Evolutionary conservation across 148 eudicot species (phyloP).

Genomic region (Chenopodium album): DNA sequence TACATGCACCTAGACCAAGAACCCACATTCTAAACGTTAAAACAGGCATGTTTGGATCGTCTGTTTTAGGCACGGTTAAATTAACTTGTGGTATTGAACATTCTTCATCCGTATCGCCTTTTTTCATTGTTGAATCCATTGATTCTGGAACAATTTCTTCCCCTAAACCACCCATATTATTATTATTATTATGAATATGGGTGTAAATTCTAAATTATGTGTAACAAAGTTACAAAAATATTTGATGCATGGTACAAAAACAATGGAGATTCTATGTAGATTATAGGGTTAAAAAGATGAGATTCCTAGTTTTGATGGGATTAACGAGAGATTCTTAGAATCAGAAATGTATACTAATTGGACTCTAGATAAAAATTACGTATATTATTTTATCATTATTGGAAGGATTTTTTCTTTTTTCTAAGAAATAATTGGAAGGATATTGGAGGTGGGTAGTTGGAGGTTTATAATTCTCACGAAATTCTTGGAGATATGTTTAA

Average conservation of each 20-base stretch:
- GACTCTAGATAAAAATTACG: neutral
- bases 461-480: neutral
- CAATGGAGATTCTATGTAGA: neutral
- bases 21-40: conserved; percentile 90
- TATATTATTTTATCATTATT: too few species aligned
- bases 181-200: neutral
- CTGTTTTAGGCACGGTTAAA: conserved; percentile 72
- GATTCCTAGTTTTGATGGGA: conserved; percentile 2
- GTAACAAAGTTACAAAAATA: neutral
- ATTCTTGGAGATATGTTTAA: neutral
- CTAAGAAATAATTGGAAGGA: neutral
- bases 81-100: conserved; percentile 62
- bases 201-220: neutral
- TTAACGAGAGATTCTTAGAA: neutral
- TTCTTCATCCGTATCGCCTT: conserved; percentile 2
- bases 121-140: neutral
- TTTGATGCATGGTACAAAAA: neutral
- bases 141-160: neutral
- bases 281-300: neutral
- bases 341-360: neutral
- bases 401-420: too few species aligned
- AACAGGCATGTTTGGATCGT: conserved; percentile 62
- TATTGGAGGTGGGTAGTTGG: neutral
- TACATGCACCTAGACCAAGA: conserved; percentile 52
- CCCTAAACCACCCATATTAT: neutral